Evolutionary conservation across 495 filamentous ascomycete genomes (phyloP).

Genomic region (Xylaria curta): DNA sequence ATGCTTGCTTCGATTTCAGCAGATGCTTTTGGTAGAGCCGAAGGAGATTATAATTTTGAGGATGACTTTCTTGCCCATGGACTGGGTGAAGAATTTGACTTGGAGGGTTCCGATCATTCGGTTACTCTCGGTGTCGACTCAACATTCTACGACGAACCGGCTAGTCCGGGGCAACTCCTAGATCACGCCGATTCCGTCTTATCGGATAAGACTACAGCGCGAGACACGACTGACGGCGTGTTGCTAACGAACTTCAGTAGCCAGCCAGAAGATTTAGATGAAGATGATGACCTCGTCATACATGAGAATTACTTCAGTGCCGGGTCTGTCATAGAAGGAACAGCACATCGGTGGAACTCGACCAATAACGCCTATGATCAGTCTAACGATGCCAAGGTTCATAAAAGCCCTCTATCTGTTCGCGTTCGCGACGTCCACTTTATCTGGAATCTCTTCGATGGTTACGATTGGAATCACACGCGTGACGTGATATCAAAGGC

Average conservation of each 20-base stretch:
- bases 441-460: slow-evolving; percentile 98
- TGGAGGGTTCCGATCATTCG: slow-evolving; percentile 41
- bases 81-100: slow-evolving; percentile 40
- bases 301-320: slow-evolving; percentile 81
- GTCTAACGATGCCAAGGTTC: slow-evolving; percentile 65
- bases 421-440: slow-evolving; percentile 85
- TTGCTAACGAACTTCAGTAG: slow-evolving; percentile 55
- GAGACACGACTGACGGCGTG: slow-evolving; percentile 63
- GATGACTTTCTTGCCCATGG: slow-evolving; percentile 57
- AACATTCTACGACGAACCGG: slow-evolving; percentile 47
- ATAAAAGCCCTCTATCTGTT: slow-evolving; percentile 73
- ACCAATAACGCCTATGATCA: slow-evolving; percentile 73
- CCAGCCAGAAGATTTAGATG: slow-evolving; percentile 31
- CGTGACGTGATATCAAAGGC: slow-evolving; percentile 84
- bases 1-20: slow-evolving; percentile 89
- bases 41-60: slow-evolving; percentile 63
- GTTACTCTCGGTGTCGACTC: slow-evolving; percentile 49
- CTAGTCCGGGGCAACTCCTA: slow-evolving; percentile 47
- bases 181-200: slow-evolving; percentile 48
- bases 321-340: slow-evolving; percentile 65
- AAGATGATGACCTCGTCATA: slow-evolving; percentile 63
- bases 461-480: slow-evolving; percentile 93
- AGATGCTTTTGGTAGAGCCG: slow-evolving; percentile 71
- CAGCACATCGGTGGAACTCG: slow-evolving; percentile 80
- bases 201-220: slow-evolving; percentile 44